Evolutionary conservation across 169 alveolate genomes (phyloP), one percentile per base, ranked within the genome.

Genomic region (Plasmodium ovale): DNA sequence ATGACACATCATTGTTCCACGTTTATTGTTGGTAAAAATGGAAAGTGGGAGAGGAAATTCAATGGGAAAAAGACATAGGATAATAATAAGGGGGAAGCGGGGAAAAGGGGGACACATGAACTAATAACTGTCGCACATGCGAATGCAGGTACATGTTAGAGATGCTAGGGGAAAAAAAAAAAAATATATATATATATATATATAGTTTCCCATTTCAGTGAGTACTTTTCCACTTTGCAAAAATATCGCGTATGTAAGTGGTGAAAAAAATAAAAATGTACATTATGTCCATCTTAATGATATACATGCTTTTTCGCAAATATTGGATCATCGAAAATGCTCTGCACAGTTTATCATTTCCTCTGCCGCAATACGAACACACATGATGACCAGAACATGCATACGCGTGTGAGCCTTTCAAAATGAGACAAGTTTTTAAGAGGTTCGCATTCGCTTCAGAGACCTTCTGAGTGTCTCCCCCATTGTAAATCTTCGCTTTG

Each of bases 231-330:
- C 47, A 65, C 59, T 69, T 64, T 58, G 67, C 35, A 37, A 64
- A 42, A 35, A 79, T 35, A 21, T 58, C 39, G 35, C 65, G 62
- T 47, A 79, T 44, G 42, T 65, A 79, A 9, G 89, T 65, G 3
- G 42, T 33, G 25, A 64, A 79, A 67, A 65, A 79, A 56, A 79
- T 69, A 65, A 49, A 79, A 47, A 79, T 65, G 59, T 79, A 79
- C 10, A 79, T 21, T 14, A 65, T 23, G 35, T 73, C 88, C 88
- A 73, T 73, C 23, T 56, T 60, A 67, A 73, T 39, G 42, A 79
- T 53, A 65, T 65, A 37, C 9, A 79, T 29, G 27, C 42, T 21
- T 44, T 62, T 58, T 44, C 42, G 62, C 44, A 79, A 25, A 53
- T 64, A 37, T 27, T 29, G 53, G 16, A 79, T 79, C 54, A 70